Base-by-base conservation (phyloP, 768 basidiomycete genomes). In the Termitomyces sp. region DNA sequence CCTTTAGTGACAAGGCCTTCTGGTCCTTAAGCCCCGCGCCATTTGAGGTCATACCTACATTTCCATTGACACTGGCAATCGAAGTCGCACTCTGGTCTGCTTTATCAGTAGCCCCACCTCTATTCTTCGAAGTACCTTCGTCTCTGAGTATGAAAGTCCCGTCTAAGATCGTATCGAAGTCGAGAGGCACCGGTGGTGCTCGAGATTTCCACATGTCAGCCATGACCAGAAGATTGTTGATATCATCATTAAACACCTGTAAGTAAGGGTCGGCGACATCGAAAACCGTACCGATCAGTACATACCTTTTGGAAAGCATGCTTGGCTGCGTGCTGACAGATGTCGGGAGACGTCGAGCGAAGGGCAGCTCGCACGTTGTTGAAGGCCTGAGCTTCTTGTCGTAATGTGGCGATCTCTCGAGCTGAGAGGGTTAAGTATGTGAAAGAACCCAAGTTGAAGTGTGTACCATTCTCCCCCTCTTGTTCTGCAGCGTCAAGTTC, bases 141-240 rank as follows among this genome's bases (percentile, higher is more conserved):
- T 61, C 70, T 42, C 73, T 77, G 20, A 82, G 73, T 12, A 74
- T 69, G 68, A 93, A 94, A 1, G 82, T 79, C 5, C 81, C 87
- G 17, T 85, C 74, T 66, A 86, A 71, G 65, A 98, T 94, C 3
- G 76, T 73, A n/a, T 91, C 86, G 67, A 88, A 94, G 61, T 91
- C 86, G 32, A 99, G 83, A 1, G 96, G 88, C 0, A 83, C 84
- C 1, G 97, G 97, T 56, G 89, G 89, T n/a, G 87, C 84, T 45
- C 96, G 84, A 6, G 89, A 84, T 37, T 87, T 87, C 97, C 97
- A 99, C 95, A 99, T 98, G 68, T 98, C 97, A 14, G 85, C 75
- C 97, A 99, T 99, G 17, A 83, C 85, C 36, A 99, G 79, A 0
- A 99, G 81, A 59, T 96, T 94, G 55, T 83, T 81, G 66, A 98